Percentiles rank a stretch among this genome's conserved stretches.
phyloP scores from a whole-genome alignment of 345 rosid species.

The Sisymbrium altissimum region DNA sequence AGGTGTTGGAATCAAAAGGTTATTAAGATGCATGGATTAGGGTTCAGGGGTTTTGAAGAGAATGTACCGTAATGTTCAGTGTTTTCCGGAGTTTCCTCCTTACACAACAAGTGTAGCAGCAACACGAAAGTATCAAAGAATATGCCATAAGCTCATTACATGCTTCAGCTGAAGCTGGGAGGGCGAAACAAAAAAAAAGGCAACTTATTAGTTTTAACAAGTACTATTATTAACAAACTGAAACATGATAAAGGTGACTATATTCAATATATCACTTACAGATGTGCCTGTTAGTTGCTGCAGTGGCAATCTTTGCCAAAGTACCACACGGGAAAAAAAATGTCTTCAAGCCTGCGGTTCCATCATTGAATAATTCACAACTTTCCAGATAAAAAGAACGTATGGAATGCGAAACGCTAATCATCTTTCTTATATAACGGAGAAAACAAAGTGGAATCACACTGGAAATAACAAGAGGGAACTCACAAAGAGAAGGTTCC shows the following conservation, averaged over 20 bases:
- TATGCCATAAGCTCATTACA: slow-evolving; percentile 93
- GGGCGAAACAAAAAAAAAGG: neutral
- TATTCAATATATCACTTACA: slow-evolving; percentile 50
- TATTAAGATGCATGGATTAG: too few relatives aligned
- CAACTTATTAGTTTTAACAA: neutral
- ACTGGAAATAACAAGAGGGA: slow-evolving; percentile 5
- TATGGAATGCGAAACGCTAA: neutral
- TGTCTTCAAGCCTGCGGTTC: slow-evolving; percentile 71
- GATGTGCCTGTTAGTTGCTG: slow-evolving; percentile 74
- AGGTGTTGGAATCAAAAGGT: neutral
- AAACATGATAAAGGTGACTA: neutral
- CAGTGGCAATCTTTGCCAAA: slow-evolving; percentile 79
- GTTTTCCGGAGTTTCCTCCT: slow-evolving; percentile 88
- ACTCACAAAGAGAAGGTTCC: slow-evolving; percentile 88
- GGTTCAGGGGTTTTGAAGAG: slow-evolving; percentile 2
- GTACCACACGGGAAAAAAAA: slow-evolving; percentile 90
- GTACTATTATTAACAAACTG: neutral
- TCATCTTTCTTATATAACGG: neutral
- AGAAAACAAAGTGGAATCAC: neutral
- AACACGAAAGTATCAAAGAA: slow-evolving; percentile 88
- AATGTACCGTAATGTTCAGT: slow-evolving; percentile 73
- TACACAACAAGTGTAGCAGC: slow-evolving; percentile 95
- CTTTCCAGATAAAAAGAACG: neutral
- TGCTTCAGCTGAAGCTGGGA: slow-evolving; percentile 89
- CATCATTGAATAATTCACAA: neutral